Evolutionary conservation across 139 green algal genomes (phyloP).

Genomic region (Chlamydomonas asymmetrica): DNA sequence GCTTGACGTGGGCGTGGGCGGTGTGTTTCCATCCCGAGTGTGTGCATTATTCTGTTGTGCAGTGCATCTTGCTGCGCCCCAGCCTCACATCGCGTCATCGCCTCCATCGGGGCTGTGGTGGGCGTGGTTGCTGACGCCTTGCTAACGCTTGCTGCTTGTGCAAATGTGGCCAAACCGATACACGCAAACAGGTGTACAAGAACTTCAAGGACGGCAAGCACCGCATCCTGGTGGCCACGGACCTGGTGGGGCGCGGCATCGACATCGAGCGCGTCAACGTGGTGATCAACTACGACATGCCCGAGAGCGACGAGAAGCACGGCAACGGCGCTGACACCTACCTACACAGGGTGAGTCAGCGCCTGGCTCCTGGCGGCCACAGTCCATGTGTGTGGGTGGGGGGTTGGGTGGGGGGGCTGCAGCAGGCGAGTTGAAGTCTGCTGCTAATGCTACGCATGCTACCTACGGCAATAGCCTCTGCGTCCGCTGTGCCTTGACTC

Average conservation of each 20-base stretch:
- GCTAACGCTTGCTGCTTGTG: neutral
- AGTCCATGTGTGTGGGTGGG: too few species aligned
- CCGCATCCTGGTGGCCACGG: conserved; percentile 97
- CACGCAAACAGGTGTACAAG: conserved; percentile 76
- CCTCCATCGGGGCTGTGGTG: too few species aligned
- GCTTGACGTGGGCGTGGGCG: too few species aligned
- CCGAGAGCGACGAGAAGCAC: conserved; percentile 85
- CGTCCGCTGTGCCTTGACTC: too few species aligned
- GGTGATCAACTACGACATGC: conserved; percentile 99
- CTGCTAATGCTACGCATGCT: too few species aligned
- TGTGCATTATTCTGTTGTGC: neutral
- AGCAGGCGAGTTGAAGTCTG: too few species aligned
- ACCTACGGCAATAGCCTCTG: too few species aligned
- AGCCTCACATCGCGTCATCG: too few species aligned
- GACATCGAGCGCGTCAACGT: conserved; percentile 99
- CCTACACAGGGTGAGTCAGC: conserved; percentile 85
- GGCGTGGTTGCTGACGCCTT: too few species aligned
- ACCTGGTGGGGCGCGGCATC: conserved; percentile 97
- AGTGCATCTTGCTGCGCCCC: neutral
- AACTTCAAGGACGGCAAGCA: conserved; percentile 95
- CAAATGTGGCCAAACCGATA: neutral
- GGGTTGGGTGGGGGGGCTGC: too few species aligned
- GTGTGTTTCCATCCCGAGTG: neutral
- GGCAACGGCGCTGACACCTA: conserved; percentile 98
- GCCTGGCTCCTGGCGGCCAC: too few species aligned